Evolutionary conservation across 805 yeast genomes (phyloP).

Genomic region (Hermanozyma aechmeae): DNA sequence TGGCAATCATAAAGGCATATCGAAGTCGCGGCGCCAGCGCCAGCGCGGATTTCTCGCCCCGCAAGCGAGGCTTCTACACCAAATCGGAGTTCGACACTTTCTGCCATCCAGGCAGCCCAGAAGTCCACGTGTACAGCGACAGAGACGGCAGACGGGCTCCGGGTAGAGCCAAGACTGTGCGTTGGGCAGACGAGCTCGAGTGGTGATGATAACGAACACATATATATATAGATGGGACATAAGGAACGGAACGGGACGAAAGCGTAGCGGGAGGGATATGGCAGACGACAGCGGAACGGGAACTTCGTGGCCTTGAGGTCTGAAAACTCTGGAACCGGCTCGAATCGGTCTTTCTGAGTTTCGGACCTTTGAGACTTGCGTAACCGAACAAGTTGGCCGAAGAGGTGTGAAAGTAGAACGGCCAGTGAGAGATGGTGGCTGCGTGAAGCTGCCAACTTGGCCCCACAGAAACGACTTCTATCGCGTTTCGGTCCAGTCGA

Average conservation of each 20-base stretch:
- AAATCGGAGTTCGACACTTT: constrained; percentile 17
- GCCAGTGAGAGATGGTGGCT: too few relatives aligned
- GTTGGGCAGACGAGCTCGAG: constrained; percentile 26
- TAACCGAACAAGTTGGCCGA: too few relatives aligned
- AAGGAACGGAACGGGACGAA: background rate
- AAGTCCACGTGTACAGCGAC: background rate
- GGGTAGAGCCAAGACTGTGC: constrained; percentile 18
- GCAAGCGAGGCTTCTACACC: constrained; percentile 20
- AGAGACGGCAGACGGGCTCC: constrained; percentile 2
- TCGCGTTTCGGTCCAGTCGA: too few relatives aligned
- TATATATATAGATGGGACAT: background rate
- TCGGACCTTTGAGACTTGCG: background rate
- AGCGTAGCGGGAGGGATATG: background rate
- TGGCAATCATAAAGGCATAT: constrained; percentile 34
- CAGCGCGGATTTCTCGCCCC: constrained; percentile 1
- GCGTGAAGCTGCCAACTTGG: too few relatives aligned
- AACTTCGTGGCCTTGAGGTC: constrained; percentile 1
- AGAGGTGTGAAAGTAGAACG: too few relatives aligned
- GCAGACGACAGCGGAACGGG: background rate
- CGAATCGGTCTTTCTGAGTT: background rate
- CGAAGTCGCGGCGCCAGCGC: constrained; percentile 1
- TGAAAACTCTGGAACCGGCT: background rate
- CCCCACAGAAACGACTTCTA: too few relatives aligned
- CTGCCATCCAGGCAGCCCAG: constrained; percentile 1
- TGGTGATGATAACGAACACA: constrained; percentile 14